Evolutionary conservation across 805 yeast species (phyloP), one percentile per base, ranked within the genome.

Genomic region (Saccharomycopsis javanensis): DNA sequence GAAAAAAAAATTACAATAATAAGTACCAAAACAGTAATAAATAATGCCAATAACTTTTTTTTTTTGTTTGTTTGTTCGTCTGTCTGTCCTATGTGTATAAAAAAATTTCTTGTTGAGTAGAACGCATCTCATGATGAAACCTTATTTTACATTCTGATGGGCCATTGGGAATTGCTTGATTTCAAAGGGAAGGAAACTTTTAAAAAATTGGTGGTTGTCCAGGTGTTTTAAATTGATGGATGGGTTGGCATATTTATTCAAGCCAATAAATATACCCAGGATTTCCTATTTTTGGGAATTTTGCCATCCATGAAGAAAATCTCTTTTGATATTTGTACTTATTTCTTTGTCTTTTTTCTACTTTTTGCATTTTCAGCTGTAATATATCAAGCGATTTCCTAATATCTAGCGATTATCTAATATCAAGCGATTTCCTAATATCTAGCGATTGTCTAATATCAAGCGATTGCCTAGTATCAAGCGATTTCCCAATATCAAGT

Each of bases 21-120:
- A n/a, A n/a, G n/a, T n/a, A n/a, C n/a, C n/a, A n/a, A n/a, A n/a
- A n/a, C n/a, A n/a, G n/a, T n/a, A n/a, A n/a, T n/a, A n/a, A n/a
- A n/a, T n/a, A n/a, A n/a, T n/a, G n/a, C n/a, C n/a, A n/a, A n/a
- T n/a, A n/a, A n/a, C n/a, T 10, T 20, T 42, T 42, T 38, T 42
- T 42, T 42, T 42, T 11, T 11, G 13, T 42, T 10, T 20, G 30
- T 38, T n/a, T n/a, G n/a, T n/a, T n/a, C n/a, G n/a, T n/a, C n/a
- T n/a, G n/a, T n/a, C n/a, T n/a, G n/a, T n/a, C n/a, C n/a, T n/a
- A n/a, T 5, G 7, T 35, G 18, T 7, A 16, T 35, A 20, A 16
- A n/a, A 35, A n/a, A n/a, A 42, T 42, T 42, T 42, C 48, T 42
- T 42, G 48, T 42, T 42, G 48, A 42, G 48, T 11, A 42, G 25